Conservation (phyloP, 495 filamentous ascomycete genomes). For the Aspergillus baeticus region DNA sequence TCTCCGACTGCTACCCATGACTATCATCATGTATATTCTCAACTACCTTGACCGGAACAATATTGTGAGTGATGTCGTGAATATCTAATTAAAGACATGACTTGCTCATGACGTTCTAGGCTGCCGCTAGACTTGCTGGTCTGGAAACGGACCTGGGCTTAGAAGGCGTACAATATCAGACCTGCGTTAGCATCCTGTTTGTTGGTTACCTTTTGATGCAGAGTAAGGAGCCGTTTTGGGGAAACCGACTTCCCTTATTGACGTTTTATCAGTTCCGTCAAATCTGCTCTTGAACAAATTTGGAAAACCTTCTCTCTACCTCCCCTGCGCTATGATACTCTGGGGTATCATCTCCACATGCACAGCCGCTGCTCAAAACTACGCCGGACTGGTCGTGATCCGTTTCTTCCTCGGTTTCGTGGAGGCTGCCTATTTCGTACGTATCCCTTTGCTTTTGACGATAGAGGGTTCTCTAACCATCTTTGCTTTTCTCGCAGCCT, state of each 20-base stretch:
- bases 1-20: slow-evolving; percentile 56
- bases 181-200: slow-evolving; percentile 63
- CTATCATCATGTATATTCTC: slow-evolving; percentile 74
- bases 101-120: too few relatives aligned
- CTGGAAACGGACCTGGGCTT: slow-evolving; percentile 50
- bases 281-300: slow-evolving; percentile 46
- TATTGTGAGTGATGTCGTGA: slow-evolving; percentile 32
- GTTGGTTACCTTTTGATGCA: slow-evolving; percentile 25
- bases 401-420: slow-evolving; percentile 69
- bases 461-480: background rate
- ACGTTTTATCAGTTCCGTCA: slow-evolving; percentile 20
- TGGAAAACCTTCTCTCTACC: slow-evolving; percentile 55
- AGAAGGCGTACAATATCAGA: slow-evolving; percentile 52
- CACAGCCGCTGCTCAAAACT: slow-evolving; percentile 55
- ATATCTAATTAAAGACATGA: too few relatives aligned
- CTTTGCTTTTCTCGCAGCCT: slow-evolving; percentile 22
- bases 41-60: slow-evolving; percentile 78
- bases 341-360: slow-evolving; percentile 66
- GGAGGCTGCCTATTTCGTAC: slow-evolving; percentile 41
- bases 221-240: background rate
- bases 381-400: slow-evolving; percentile 57
- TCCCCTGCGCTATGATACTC: slow-evolving; percentile 61
- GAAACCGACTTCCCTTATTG: too few relatives aligned
- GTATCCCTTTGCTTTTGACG: background rate
- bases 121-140: slow-evolving; percentile 51